A percentile compares a stretch with the other conserved stretches of the same genome.
These are phyloP conservation scores for Sclerotinia nivalis DNA, from an alignment of 2,329 filamentous ascomycete genomes.

Conservation along the genomic window DNA sequence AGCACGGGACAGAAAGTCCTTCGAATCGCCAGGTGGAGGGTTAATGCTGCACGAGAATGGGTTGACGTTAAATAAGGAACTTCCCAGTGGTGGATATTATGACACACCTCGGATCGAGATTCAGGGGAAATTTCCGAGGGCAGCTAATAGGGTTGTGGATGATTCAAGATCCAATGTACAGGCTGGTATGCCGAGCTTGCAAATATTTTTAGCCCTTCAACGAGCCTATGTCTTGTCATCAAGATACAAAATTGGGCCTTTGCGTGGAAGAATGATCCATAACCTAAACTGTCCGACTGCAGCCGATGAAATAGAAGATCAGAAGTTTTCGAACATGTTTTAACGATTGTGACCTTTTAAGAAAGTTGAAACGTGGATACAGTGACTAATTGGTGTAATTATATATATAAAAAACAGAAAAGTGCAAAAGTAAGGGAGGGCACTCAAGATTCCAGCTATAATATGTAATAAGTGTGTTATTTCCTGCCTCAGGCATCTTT, in stretches of 20 bases:
- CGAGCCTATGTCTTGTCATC: background rate
- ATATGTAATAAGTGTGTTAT: too few species aligned
- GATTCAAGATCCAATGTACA: background rate
- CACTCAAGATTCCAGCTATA: too few species aligned
- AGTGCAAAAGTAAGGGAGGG: too few species aligned
- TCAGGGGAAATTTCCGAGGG: background rate
- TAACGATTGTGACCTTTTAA: too few species aligned
- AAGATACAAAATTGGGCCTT: background rate
- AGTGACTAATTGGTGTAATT: too few species aligned
- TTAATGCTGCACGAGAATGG: background rate
- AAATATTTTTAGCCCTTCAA: background rate
- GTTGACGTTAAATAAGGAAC: background rate
- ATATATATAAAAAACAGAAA: too few species aligned
- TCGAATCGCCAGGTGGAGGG: background rate
- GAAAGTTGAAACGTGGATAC: too few species aligned
- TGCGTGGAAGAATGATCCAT: background rate
- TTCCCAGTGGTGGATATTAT: background rate
- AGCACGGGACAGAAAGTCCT: background rate
- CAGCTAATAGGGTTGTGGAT: background rate
- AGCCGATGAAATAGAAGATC: background rate
- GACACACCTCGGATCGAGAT: background rate
- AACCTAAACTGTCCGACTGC: background rate
- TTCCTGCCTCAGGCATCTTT: too few species aligned
- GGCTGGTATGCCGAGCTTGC: background rate
- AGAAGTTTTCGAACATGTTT: background rate